A percentile compares a stretch with the other conserved stretches of the same genome.
phyloP scores from a whole-genome alignment of 257 asterid species.

The Plantago ovata region DNA sequence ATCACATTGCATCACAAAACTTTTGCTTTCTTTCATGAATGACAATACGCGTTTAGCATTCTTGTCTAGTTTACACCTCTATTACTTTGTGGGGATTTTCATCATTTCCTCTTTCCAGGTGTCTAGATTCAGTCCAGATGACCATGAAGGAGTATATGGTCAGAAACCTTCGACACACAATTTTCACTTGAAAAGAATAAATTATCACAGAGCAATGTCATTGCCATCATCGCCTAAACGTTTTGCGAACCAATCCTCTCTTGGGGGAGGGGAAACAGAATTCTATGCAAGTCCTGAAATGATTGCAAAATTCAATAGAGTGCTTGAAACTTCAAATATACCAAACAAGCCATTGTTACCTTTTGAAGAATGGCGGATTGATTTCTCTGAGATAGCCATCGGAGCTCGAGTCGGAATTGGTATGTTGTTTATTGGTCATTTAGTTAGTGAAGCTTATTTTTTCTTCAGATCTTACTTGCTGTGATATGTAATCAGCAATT shows the following conservation, averaged over 20 bases:
- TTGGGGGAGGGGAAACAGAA: slow-evolving; percentile 38
- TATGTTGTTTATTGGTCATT: slow-evolving; percentile 30
- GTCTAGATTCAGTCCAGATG: slow-evolving; percentile 53
- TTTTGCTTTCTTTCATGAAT: slow-evolving; percentile 27
- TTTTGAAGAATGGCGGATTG: slow-evolving; percentile 82
- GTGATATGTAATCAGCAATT: slow-evolving; percentile 8
- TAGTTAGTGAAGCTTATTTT: slow-evolving; percentile 16
- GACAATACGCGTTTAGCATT: slow-evolving; percentile 20
- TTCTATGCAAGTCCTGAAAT: slow-evolving; percentile 39
- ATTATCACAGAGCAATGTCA: slow-evolving; percentile 66
- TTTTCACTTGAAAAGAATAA: slow-evolving; percentile 43
- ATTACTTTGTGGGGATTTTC: slow-evolving; percentile 14
- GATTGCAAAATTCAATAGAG: slow-evolving; percentile 56
- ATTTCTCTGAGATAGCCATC: slow-evolving; percentile 70
- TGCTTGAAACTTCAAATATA: slow-evolving; percentile 69
- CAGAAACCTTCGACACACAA: slow-evolving; percentile 39
- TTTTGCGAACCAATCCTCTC: slow-evolving; percentile 42
- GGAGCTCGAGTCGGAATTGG: slow-evolving; percentile 93
- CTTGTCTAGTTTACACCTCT: slow-evolving; percentile 16
- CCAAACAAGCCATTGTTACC: slow-evolving; percentile 73
- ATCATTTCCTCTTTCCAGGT: slow-evolving; percentile 42
- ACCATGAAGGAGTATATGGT: slow-evolving; percentile 42
- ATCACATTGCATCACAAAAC: background rate
- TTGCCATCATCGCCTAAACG: slow-evolving; percentile 86
- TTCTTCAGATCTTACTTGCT: slow-evolving; percentile 3